Evolutionary conservation across 2,329 filamentous ascomycete species (phyloP), one percentile per base, ranked within the genome.

Genomic region (Penicillium hordei): DNA sequence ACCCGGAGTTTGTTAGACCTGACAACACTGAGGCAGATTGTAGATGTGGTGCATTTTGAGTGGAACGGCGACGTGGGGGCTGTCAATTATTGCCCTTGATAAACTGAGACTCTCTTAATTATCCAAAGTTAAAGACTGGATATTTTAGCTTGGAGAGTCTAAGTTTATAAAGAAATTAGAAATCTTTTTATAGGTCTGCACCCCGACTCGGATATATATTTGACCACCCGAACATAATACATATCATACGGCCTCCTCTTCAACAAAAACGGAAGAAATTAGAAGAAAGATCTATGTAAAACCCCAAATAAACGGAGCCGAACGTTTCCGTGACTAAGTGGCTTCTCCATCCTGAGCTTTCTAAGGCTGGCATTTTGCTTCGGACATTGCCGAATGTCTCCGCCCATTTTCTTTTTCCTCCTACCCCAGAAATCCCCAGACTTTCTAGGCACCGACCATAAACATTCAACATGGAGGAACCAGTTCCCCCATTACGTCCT

Each of bases 31-130:
- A 53, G 66, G 15, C 61, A 46, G 25, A 65, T 69, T 34, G 54
- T 65, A 4, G 63, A 69, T 56, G 61, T 66, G 15, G 63, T 70
- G 5, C 66, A 70, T 59, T 69, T 58, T 59, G 49, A 59, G 25
- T 69, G 65, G 66, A 27, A 17, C 4, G 62, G 67, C 0, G 43
- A 60, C 36, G 39, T 61, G 8, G 65, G 65, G 10, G 60, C 60
- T 33, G 58, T 65, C 3, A 40, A 67, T 29, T 69, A 67, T 44
- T 68, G 65, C 27, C 67, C 64, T 21, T 67, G 13, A 36, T 3
- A 1, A 4, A 42, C 27, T 27, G 27, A 27, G 27, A 27, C 27
- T 27, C 2, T 23, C 21, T 23, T 23, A 23, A 29, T 10, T 29
- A 29, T 29, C 27, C 9, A 29, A 29, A 1, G 9, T 29, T 29